Conservation (phyloP, 2,329 filamentous ascomycete species). For the Colletotrichum orbiculare region DNA sequence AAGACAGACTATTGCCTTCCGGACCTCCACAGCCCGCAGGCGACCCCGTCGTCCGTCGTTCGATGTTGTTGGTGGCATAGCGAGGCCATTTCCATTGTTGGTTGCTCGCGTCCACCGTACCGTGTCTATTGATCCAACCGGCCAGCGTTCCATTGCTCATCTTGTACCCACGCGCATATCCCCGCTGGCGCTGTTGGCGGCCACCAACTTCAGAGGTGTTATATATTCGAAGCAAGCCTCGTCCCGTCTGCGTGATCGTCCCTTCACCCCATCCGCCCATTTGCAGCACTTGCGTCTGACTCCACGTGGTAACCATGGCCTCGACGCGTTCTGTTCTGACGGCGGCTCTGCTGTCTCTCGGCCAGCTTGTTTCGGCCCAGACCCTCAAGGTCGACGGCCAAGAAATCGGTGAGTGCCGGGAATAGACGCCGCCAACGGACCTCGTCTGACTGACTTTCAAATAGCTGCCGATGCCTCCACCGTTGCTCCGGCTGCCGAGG, state of each 20-base stretch:
- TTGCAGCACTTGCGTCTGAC: conserved; percentile 19
- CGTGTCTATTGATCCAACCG: neutral
- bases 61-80: conserved; percentile 21
- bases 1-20: conserved; percentile 11
- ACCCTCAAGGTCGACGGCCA: conserved; percentile 42
- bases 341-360: conserved; percentile 30
- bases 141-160: conserved; percentile 28
- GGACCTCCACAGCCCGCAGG: neutral
- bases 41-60: conserved; percentile 18
- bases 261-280: conserved; percentile 12
- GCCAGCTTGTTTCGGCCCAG: conserved; percentile 38
- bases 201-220: conserved; percentile 8
- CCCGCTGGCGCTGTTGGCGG: conserved; percentile 11
- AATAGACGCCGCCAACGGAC: neutral
- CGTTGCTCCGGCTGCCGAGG: conserved; percentile 39
- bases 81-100: conserved; percentile 20
- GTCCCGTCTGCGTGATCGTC: conserved; percentile 14
- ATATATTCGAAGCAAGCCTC: conserved; percentile 28
- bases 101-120: conserved; percentile 10
- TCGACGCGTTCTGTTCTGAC: conserved; percentile 29
- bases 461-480: conserved; percentile 39
- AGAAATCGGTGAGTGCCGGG: conserved; percentile 38
- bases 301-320: conserved; percentile 31
- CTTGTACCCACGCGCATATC: conserved; percentile 20
- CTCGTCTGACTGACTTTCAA: conserved; percentile 10